Evolutionary conservation across 2,329 filamentous ascomycete genomes (phyloP).

Genomic region (Cryphonectria nitschkei): DNA sequence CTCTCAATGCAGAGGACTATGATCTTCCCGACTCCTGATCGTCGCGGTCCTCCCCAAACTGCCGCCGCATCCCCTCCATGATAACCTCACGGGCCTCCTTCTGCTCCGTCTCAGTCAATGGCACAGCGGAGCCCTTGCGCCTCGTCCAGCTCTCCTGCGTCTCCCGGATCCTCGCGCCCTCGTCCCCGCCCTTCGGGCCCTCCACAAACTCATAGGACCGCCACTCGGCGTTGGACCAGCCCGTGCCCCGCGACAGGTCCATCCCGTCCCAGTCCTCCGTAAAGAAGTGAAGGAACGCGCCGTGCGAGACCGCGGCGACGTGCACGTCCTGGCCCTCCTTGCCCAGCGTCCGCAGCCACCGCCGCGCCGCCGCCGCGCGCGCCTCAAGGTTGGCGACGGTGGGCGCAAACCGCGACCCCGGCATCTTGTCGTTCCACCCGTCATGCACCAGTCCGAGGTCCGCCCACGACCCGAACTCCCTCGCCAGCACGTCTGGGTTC

Average conservation of each 20-base stretch:
- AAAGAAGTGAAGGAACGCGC: constrained; percentile 82
- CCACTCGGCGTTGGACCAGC: constrained; percentile 73
- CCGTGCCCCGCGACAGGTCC: constrained; percentile 44
- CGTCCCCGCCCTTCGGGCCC: constrained; percentile 49
- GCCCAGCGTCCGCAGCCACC: constrained; percentile 58
- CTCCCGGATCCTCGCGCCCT: constrained; percentile 52
- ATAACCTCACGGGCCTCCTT: constrained; percentile 47
- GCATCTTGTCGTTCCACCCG: constrained; percentile 73
- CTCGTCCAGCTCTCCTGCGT: constrained; percentile 52
- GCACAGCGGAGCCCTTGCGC: constrained; percentile 45
- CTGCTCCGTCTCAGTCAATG: constrained; percentile 51
- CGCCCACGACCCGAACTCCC: constrained; percentile 65
- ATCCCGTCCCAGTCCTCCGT: constrained; percentile 79
- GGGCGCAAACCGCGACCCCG: constrained; percentile 48
- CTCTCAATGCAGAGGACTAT: neutral
- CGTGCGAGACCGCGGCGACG: constrained; percentile 79
- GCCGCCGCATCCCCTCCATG: constrained; percentile 39
- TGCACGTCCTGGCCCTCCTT: constrained; percentile 47
- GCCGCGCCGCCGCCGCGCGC: constrained; percentile 63
- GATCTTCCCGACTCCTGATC: too few species aligned
- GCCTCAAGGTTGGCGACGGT: constrained; percentile 57
- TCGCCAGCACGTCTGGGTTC: constrained; percentile 53
- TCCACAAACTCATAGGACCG: constrained; percentile 69
- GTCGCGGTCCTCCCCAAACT: constrained; percentile 30
- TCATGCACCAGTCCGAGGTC: constrained; percentile 65